These are phyloP conservation scores for Trichocladium antarcticum DNA, from an alignment of 495 filamentous ascomycete species.

Conservation along the genomic window DNA sequence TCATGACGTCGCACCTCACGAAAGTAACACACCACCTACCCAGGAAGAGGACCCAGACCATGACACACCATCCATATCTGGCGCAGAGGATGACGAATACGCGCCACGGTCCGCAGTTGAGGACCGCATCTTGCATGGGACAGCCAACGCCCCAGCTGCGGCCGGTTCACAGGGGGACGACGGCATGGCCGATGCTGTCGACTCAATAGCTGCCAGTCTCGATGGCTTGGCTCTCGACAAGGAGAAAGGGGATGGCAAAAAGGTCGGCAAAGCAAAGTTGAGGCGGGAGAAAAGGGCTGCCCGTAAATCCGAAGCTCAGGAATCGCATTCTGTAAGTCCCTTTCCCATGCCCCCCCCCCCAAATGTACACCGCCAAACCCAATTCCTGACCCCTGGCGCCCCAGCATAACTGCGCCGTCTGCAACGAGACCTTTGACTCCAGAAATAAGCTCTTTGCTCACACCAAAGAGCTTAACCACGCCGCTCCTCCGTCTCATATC, in stretches of 20 bases:
- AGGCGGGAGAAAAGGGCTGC: slow-evolving; percentile 76
- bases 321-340: slow-evolving; percentile 30
- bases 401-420: slow-evolving; percentile 49
- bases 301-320: slow-evolving; percentile 37
- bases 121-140: slow-evolving; percentile 24
- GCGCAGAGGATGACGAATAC: slow-evolving; percentile 35
- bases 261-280: slow-evolving; percentile 77
- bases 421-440: slow-evolving; percentile 52
- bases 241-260: slow-evolving; percentile 28
- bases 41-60: not conserved
- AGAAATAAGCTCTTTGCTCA: slow-evolving; percentile 69
- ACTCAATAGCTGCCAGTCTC: slow-evolving; percentile 11
- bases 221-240: slow-evolving; percentile 11
- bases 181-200: not conserved
- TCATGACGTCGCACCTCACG: not conserved
- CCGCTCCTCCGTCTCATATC: slow-evolving; percentile 21
- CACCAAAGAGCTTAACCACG: slow-evolving; percentile 45
- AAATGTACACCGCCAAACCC: not conserved
- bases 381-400: not conserved
- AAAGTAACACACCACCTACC: not conserved
- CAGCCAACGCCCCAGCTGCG: not conserved
- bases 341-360: not conserved
- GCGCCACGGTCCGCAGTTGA: slow-evolving; percentile 32
- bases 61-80: not conserved
- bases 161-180: not conserved